Evolutionary conservation across 257 asterid species (phyloP), one percentile per base, ranked within the genome.

Genomic region (Gentiana dahurica): DNA sequence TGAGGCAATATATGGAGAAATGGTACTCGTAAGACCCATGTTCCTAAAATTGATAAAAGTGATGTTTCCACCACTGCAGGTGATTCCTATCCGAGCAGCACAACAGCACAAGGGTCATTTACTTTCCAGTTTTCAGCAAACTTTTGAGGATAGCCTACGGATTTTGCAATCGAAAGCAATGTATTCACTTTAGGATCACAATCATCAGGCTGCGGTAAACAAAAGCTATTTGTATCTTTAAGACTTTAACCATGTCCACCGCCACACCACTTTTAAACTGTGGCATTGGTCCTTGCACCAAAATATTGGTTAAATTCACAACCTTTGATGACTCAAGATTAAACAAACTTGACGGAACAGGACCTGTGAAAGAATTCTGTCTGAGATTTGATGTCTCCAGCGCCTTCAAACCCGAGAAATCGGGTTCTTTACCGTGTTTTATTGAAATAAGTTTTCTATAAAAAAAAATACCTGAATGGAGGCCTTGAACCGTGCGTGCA

Each of bases 221-320:
- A 90, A 90, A 84, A n/a, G 34, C 91, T 84, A 68, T 90, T 90
- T 1, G 84, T 76, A 65, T 63, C 79, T 54, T 62, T 15, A 15
- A 15, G 24, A 15, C 24, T 15, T 15, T 53, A 0, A 55, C 41
- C 78, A 84, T 72, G 64, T 90, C 96, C 38, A 84, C 86, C 2
- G 68, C 57, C 55, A 90, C 95, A 0, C 84, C 56, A 1, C 45
- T 75, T 55, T 72, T 76, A 59, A 90, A 90, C 85, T 69, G 61
- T 0, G 94, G 97, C 76, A 76, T 68, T 56, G 97, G 90, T 24
- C 97, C 97, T 76, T 90, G 97, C 11, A 90, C 66, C 63, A 86
- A 64, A 73, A 86, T 90, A 53, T 90, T 90, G 1, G 96, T 86
- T 81, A 90, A 74, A 69, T 86, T 90, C 70, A 86, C 87, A 47